Evolutionary conservation across 805 yeast genomes (phyloP).

Genomic region (Priceomyces fermenticarens): DNA sequence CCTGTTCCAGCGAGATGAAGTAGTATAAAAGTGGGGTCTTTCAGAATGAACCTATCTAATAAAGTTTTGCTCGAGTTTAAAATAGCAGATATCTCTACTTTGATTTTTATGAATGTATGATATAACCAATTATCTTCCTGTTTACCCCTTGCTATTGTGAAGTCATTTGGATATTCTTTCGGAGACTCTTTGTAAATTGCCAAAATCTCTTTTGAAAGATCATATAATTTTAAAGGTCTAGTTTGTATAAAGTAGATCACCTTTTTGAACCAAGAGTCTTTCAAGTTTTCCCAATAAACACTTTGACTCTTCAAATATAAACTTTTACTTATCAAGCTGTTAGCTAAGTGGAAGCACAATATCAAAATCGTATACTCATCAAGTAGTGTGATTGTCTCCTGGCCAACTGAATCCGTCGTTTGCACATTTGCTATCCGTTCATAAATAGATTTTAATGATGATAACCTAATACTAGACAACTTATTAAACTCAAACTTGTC

Average conservation of each 20-base stretch:
- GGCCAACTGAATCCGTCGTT: background rate
- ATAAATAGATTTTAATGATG: slow-evolving; percentile 9
- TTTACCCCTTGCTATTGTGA: slow-evolving; percentile 3
- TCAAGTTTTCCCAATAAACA: slow-evolving; percentile 33
- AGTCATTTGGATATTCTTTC: slow-evolving; percentile 1
- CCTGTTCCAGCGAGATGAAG: slow-evolving; percentile 6
- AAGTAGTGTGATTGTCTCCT: slow-evolving; percentile 11
- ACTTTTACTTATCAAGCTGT: slow-evolving; percentile 31
- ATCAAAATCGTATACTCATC: slow-evolving; percentile 22
- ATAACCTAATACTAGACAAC: slow-evolving; percentile 8
- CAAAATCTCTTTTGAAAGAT: slow-evolving; percentile 11
- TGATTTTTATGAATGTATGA: slow-evolving; percentile 6
- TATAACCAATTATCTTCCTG: slow-evolving; percentile 17
- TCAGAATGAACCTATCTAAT: slow-evolving; percentile 9
- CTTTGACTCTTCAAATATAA: slow-evolving; percentile 28
- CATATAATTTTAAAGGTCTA: slow-evolving; percentile 24
- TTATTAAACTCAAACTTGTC: slow-evolving; percentile 16
- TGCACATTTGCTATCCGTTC: slow-evolving; percentile 5
- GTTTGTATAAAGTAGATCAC: slow-evolving; percentile 32
- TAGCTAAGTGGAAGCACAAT: slow-evolving; percentile 27
- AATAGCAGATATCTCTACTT: slow-evolving; percentile 6
- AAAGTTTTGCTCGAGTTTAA: slow-evolving; percentile 5
- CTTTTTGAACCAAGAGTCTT: slow-evolving; percentile 22
- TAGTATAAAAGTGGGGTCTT: slow-evolving; percentile 15
- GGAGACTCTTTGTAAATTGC: slow-evolving; percentile 3